These are phyloP conservation scores for Halophytophthora batemanensis DNA, from an alignment of 352 stramenopile genomes.

Conservation along the genomic window DNA sequence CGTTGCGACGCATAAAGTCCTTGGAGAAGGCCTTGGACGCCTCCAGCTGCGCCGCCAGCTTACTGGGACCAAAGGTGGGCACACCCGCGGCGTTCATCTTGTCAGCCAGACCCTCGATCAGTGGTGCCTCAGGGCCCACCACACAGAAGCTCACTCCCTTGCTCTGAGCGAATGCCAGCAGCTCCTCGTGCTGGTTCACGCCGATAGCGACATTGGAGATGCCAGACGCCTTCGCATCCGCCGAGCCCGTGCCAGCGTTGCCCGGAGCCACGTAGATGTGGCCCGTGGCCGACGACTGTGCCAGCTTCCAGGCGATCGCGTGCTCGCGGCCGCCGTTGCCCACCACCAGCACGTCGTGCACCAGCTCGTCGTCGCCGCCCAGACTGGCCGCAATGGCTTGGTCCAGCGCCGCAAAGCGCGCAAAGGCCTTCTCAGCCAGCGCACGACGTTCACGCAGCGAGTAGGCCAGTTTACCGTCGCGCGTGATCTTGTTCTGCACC, in stretches of 20 bases:
- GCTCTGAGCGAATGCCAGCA: constrained; percentile 74
- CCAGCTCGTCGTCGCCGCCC: constrained; percentile 44
- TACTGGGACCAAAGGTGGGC: constrained; percentile 95
- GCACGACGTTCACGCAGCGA: constrained; percentile 67
- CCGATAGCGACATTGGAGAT: constrained; percentile 82
- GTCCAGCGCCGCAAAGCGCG: constrained; percentile 72
- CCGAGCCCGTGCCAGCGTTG: constrained; percentile 91
- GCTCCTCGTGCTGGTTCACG: constrained; percentile 53
- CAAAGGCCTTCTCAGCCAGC: constrained; percentile 80
- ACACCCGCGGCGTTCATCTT: constrained; percentile 90
- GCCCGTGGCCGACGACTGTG: constrained; percentile 66
- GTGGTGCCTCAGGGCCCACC: constrained; percentile 95
- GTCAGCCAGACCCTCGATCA: constrained; percentile 96
- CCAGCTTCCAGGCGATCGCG: constrained; percentile 93
- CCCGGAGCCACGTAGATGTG: constrained; percentile 90
- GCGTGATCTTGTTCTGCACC: constrained; percentile 57
- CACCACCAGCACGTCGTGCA: constrained; percentile 91
- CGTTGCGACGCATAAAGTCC: constrained; percentile 97
- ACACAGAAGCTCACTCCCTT: constrained; percentile 95
- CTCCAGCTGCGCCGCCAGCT: constrained; percentile 95
- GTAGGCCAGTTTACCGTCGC: constrained; percentile 57
- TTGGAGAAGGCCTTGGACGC: constrained; percentile 99
- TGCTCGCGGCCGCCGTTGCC: constrained; percentile 93
- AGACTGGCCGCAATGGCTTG: constrained; percentile 54
- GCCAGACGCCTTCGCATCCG: constrained; percentile 24